Percentiles rank a stretch among this genome's conserved stretches.
These are phyloP conservation scores for Populus tomentosa DNA, from an alignment of 441 rosid species.

Conservation along the genomic window DNA sequence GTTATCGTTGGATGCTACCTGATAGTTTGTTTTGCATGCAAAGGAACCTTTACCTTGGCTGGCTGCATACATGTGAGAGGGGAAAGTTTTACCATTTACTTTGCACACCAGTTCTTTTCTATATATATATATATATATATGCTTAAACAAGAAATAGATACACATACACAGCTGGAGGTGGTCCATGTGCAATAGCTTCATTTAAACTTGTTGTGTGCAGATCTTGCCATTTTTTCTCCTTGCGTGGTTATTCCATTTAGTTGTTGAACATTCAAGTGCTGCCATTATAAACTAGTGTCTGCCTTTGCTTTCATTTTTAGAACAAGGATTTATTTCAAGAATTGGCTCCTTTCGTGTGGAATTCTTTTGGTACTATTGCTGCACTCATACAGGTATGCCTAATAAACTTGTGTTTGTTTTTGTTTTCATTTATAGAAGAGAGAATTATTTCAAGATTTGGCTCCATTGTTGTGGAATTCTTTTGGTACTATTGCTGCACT, in stretches of 20 bases:
- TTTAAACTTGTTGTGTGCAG: background rate
- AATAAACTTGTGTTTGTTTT: conserved; percentile 26
- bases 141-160: background rate
- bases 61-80: background rate
- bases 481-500: conserved; percentile 75
- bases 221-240: background rate
- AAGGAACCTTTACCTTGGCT: background rate
- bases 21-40: background rate
- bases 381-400: conserved; percentile 83
- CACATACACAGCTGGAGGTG: background rate
- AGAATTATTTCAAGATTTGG: conserved; percentile 87
- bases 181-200: background rate
- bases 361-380: conserved; percentile 79
- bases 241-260: background rate
- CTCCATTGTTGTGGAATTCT: conserved; percentile 84
- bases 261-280: conserved; percentile 11
- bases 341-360: conserved; percentile 87
- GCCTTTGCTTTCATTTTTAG: conserved; percentile 40
- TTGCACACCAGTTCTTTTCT: background rate
- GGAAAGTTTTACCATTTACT: background rate
- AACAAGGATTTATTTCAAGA: conserved; percentile 88
- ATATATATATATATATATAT: background rate
- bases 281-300: conserved; percentile 30
- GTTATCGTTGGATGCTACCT: background rate
- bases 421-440: conserved; percentile 52